Base-by-base conservation (phyloP, 2,329 filamentous ascomycete species). In the Diplodia seriata region DNA sequence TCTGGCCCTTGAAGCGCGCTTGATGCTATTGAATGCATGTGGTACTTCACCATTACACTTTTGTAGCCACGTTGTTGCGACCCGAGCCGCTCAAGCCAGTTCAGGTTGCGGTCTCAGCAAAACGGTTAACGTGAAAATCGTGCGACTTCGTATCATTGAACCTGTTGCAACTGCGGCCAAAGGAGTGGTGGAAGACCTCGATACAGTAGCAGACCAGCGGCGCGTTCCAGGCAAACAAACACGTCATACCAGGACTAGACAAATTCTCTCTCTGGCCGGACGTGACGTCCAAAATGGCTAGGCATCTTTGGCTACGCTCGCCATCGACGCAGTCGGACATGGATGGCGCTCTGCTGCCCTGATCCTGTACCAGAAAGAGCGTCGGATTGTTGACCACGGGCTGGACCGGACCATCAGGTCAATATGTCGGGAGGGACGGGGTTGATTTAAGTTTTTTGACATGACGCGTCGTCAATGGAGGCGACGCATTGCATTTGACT, bases 361-460 rank as follows among this genome's bases (percentile, higher is more conserved):
- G 43, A 62, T 36, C 26, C 26, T 36, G 31, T n/a, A 26, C 47
- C 43, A 31, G 59, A 63, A 9, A 51, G 23, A 49, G 40, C 23
- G 23, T 33, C 15, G 23, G 57, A 20, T n/a, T 26, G 18, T 33
- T 20, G 9, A 4, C 43, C 57, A 31, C 29, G 40, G 57, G 12
- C 15, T 62, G 57, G n/a, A 36, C 7, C 50, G 57, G n/a, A 36
- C 49, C 14, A 29, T 8, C 8, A 47, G 18, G 12, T 43, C 14
- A 23, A 29, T 47, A 18, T n/a, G 11, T 49, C 23, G 26, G 31
- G 50, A 26, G 47, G 59, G 31, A 51, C 31, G 20, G 33, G 47
- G 38, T 31, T 14, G 14, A 7, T 51, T 36, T 51, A 53, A 63
- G 59, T 47, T 63, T 63, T 63, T 63, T n/a, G 31, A 33, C 29